These are phyloP conservation scores for Phialocephala subalpina DNA, from an alignment of 2,329 filamentous ascomycete species.

Conservation along the genomic window DNA sequence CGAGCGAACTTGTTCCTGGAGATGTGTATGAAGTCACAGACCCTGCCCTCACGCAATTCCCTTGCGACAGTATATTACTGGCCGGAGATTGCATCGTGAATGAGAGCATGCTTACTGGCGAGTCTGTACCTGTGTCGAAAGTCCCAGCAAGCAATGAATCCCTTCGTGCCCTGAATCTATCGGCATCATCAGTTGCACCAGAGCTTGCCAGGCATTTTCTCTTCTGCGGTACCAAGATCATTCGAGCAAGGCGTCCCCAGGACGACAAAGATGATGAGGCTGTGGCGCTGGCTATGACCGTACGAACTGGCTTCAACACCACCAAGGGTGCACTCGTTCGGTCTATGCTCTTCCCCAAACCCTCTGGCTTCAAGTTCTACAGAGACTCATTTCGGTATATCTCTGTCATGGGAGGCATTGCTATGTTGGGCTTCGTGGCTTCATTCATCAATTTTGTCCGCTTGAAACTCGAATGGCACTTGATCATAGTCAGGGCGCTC, in stretches of 20 bases:
- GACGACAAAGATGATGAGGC: constrained; percentile 87
- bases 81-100: constrained; percentile 98
- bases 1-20: constrained; percentile 88
- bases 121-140: constrained; percentile 97
- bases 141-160: constrained; percentile 82
- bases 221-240: constrained; percentile 94
- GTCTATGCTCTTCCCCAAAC: constrained; percentile 98
- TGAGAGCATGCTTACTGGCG: constrained; percentile 97
- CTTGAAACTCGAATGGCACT: constrained; percentile 82
- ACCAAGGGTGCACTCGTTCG: constrained; percentile 95
- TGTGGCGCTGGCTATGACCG: constrained; percentile 88
- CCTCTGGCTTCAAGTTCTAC: constrained; percentile 98
- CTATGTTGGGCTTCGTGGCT: constrained; percentile 84
- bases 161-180: constrained; percentile 78
- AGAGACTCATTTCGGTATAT: constrained; percentile 98
- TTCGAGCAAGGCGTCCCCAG: constrained; percentile 87
- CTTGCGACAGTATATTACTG: constrained; percentile 89
- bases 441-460: constrained; percentile 95
- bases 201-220: constrained; percentile 89
- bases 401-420: constrained; percentile 91
- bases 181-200: constrained; percentile 82
- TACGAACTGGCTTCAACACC: constrained; percentile 95
- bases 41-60: constrained; percentile 85
- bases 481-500: constrained; percentile 90
- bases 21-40: constrained; percentile 98